These are phyloP conservation scores for Blastobotrys petasosporus DNA, from an alignment of 1,139 yeast genomes.

Conservation along the genomic window DNA sequence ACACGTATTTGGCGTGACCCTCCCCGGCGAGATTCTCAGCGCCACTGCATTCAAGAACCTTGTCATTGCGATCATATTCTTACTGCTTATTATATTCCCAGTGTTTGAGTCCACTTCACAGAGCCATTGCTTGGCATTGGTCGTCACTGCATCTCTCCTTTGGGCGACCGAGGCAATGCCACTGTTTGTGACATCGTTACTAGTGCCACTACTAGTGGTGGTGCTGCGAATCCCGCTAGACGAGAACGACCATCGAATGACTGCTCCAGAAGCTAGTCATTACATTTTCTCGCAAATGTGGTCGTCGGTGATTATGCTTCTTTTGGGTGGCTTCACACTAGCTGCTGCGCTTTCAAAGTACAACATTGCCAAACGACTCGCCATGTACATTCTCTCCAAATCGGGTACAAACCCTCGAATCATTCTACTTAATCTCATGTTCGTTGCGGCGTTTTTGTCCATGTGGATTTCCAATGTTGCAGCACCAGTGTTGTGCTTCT, in stretches of 20 bases:
- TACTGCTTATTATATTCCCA: conserved; percentile 52
- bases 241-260: conserved; percentile 43
- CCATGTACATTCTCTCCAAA: conserved; percentile 69
- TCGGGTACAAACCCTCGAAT: conserved; percentile 84
- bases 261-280: conserved; percentile 63
- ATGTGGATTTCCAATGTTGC: conserved; percentile 98
- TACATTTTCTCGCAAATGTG: conserved; percentile 84
- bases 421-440: conserved; percentile 73
- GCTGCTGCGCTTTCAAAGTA: conserved; percentile 93
- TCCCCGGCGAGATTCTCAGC: conserved; percentile 23
- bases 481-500: conserved; percentile 86
- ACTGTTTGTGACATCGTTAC: conserved; percentile 71
- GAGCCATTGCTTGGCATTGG: conserved; percentile 75
- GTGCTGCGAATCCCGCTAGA: conserved; percentile 62
- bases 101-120: conserved; percentile 53
- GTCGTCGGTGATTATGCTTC: conserved; percentile 85
- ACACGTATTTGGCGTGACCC: conserved; percentile 14
- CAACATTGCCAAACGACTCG: conserved; percentile 76
- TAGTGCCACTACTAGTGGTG: conserved; percentile 76
- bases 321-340: conserved; percentile 87
- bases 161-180: conserved; percentile 97
- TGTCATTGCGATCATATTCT: conserved; percentile 42
- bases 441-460: conserved; percentile 74
- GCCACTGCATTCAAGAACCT: conserved; percentile 30
- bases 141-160: conserved; percentile 68